Base-by-base conservation (phyloP, 208 protist species). In the Borovskyia barvae region DNA sequence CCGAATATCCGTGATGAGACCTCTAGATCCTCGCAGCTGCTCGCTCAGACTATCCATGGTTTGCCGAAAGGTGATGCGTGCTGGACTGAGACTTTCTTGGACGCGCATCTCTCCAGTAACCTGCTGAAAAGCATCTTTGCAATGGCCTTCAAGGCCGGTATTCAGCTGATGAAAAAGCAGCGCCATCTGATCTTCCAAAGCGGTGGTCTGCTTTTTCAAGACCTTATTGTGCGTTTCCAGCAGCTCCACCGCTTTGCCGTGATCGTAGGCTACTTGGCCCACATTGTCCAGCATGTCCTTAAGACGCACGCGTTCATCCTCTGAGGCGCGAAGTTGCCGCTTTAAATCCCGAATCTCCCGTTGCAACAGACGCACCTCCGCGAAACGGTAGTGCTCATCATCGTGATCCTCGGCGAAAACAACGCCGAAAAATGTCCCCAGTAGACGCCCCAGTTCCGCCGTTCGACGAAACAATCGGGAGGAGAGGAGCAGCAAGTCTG, bases 171-270 rank as follows among this genome's bases (percentile, higher is more conserved):
- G 82, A 45, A 97, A 95, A 1, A 97, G 82, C 42, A 94, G 55
- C 45, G 87, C 87, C 92, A 97, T 97, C 50, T 97, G 89, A 56
- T 97, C 92, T 67, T 97, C 83, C 17, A 95, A 53, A 12, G 78
- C 87, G 19, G 40, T 91, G 20, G 79, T 92, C 30, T 92, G 87
- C 37, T 90, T 73, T 59, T 91, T 80, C 30, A 95, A 72, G 17
- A 77, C 84, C 15, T 78, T 62, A 64, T 93, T 94, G 51, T 83
- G 90, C n/a, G 85, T 75, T 58, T 96, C 86, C 12, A 96, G 70
- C 19, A 90, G 49, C 49, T 94, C 83, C 20, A 97, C 84, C 0
- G 85, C 80, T 37, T 81, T 85, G 26, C 81, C 81, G 57, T 94
- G 83, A 51, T 92, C 85, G 36, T 85, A 65, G 8, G 85, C 83